A percentile compares a stretch with the other conserved stretches of the same genome.
Conservation (phyloP, 2,329 filamentous ascomycete genomes). For the Xylaria polymorpha region DNA sequence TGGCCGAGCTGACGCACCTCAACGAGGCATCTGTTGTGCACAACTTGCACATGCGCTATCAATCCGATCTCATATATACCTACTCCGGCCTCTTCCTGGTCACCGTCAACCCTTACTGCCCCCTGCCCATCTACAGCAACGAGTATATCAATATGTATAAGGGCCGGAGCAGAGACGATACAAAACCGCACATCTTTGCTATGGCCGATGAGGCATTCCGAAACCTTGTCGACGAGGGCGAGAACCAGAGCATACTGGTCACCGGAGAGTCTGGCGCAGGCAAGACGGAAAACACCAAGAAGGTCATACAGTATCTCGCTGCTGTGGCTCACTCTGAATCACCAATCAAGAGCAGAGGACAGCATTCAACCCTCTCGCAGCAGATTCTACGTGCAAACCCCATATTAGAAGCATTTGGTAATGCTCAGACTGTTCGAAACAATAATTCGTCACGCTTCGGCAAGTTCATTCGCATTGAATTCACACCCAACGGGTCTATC, state of each 20-base stretch:
- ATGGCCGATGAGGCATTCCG: conserved; percentile 97
- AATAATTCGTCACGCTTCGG: conserved; percentile 99
- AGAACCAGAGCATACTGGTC: conserved; percentile 97
- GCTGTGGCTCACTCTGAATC: conserved; percentile 90
- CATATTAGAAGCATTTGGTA: conserved; percentile 97
- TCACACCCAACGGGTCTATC: conserved; percentile 87
- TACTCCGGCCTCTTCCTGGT: conserved; percentile 98
- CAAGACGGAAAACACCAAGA: conserved; percentile 99
- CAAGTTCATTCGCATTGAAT: conserved; percentile 98
- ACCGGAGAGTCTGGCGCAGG: conserved; percentile 98
- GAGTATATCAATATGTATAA: conserved; percentile 99
- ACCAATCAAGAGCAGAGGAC: conserved; percentile 68
- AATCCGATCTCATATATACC: conserved; percentile 96
- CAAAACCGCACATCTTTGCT: conserved; percentile 95
- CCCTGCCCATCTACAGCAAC: conserved; percentile 92
- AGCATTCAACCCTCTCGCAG: conserved; percentile 88
- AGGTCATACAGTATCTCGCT: conserved; percentile 98
- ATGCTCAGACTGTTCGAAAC: conserved; percentile 96
- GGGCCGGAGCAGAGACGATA: conserved; percentile 89
- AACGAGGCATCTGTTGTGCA: conserved; percentile 98
- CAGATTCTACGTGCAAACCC: conserved; percentile 97
- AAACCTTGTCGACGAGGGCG: conserved; percentile 92
- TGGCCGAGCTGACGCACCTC: conserved; percentile 97
- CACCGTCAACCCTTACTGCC: conserved; percentile 95
- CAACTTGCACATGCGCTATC: conserved; percentile 94